phyloP scores from a whole-genome alignment of 176 grass and related monocot species.

The Rhynchospora tenuis region DNA sequence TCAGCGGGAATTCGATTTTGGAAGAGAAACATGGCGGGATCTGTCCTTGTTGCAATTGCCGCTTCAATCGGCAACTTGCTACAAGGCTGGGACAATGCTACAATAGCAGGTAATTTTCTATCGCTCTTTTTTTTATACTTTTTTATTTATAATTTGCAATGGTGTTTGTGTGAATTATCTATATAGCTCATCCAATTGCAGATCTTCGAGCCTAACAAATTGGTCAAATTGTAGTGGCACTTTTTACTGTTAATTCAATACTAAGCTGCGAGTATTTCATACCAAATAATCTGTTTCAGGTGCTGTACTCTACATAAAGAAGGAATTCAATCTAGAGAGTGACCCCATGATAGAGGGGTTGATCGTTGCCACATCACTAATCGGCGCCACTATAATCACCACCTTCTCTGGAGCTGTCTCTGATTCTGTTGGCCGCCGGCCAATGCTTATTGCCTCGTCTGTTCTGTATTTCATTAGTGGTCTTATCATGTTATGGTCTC shows the following conservation, averaged over 20 bases:
- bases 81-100: constrained; percentile 89
- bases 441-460: constrained; percentile 78
- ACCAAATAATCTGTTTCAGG: constrained; percentile 37
- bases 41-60: constrained; percentile 73
- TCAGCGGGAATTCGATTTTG: constrained; percentile 19
- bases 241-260: not conserved
- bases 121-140: not conserved
- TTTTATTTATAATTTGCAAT: not conserved
- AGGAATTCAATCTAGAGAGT: constrained; percentile 71
- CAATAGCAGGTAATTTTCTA: constrained; percentile 62
- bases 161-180: not conserved
- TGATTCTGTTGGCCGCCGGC: constrained; percentile 60
- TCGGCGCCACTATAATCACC: constrained; percentile 75
- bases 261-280: not conserved
- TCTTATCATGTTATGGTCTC: constrained; percentile 90
- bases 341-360: constrained; percentile 82
- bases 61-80: constrained; percentile 79
- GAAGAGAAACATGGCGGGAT: constrained; percentile 47
- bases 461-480: constrained; percentile 73
- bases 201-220: not conserved
- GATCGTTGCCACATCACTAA: constrained; percentile 87
- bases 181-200: not conserved
- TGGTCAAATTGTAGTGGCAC: not conserved
- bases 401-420: constrained; percentile 69
- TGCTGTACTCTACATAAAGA: constrained; percentile 84